Percentiles rank a stretch among this genome's conserved stretches.
These are phyloP conservation scores for Aspergillus phoenicis DNA, from an alignment of 2,329 filamentous ascomycete species.

Conservation along the genomic window DNA sequence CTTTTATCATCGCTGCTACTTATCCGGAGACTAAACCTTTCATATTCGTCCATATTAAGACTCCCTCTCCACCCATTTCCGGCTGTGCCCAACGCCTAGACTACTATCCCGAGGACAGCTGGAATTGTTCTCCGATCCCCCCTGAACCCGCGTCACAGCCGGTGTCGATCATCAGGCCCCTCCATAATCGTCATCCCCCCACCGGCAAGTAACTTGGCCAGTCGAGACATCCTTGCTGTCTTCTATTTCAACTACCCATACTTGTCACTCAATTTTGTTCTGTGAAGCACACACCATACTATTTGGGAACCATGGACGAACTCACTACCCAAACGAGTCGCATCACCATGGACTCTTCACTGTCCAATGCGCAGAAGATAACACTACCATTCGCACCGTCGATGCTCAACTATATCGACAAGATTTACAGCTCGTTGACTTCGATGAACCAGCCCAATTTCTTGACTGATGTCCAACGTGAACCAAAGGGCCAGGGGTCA, in stretches of 20 bases:
- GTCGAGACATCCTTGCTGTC: background rate
- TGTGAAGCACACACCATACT: background rate
- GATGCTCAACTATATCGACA: slow-evolving; percentile 37
- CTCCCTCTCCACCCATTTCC: background rate
- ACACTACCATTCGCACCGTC: slow-evolving; percentile 31
- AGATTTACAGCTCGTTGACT: slow-evolving; percentile 37
- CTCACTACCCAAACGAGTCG: slow-evolving; percentile 20
- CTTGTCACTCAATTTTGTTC: background rate
- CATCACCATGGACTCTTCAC: slow-evolving; percentile 17
- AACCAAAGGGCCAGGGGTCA: slow-evolving; percentile 10
- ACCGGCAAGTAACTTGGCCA: background rate
- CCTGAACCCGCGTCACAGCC: background rate
- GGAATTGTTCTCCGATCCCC: background rate
- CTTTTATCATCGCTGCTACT: background rate
- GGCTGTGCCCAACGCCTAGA: background rate
- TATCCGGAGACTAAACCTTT: background rate
- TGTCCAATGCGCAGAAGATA: background rate
- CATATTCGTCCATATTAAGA: background rate
- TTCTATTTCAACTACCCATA: too few species aligned
- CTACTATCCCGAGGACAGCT: background rate
- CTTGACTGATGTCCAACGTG: slow-evolving; percentile 26
- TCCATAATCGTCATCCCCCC: background rate
- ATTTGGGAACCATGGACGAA: slow-evolving; percentile 6
- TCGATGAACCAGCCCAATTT: slow-evolving; percentile 27
- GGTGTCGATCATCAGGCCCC: background rate